A percentile compares a stretch with the other conserved stretches of the same genome.
These are phyloP conservation scores for Flaveria robusta DNA, from an alignment of 129 eudicot species.

Conservation along the genomic window DNA sequence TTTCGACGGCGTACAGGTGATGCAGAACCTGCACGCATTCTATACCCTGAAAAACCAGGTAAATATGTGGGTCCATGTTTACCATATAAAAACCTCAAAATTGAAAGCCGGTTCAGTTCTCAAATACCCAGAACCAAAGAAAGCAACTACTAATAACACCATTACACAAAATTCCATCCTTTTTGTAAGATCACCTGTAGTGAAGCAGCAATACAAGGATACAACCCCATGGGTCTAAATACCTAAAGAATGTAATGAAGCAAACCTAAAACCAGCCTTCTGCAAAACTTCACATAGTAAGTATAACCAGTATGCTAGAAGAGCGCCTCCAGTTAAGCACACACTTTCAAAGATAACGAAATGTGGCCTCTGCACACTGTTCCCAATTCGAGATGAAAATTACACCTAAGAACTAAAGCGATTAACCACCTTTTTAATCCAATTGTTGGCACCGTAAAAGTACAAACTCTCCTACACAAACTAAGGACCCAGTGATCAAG, in stretches of 20 bases:
- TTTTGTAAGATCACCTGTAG: slow-evolving; percentile 29
- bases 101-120: slow-evolving; percentile 19
- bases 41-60: slow-evolving; percentile 86
- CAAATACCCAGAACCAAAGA: slow-evolving; percentile 29
- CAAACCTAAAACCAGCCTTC: slow-evolving; percentile 35
- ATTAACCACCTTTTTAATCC: slow-evolving; percentile 29
- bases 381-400: slow-evolving; percentile 10
- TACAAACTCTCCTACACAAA: slow-evolving; percentile 21
- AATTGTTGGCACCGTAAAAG: slow-evolving; percentile 21
- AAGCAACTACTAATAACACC: slow-evolving; percentile 23
- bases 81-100: slow-evolving; percentile 27
- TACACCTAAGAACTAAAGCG: slow-evolving; percentile 29
- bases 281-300: slow-evolving; percentile 17
- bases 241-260: slow-evolving; percentile 30
- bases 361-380: slow-evolving; percentile 22
- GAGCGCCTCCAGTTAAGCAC: slow-evolving; percentile 21
- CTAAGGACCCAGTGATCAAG: background rate
- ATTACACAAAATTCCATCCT: slow-evolving; percentile 23
- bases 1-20: slow-evolving; percentile 87
- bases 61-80: slow-evolving; percentile 25
- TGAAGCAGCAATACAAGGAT: slow-evolving; percentile 32
- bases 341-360: background rate
- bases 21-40: slow-evolving; percentile 80
- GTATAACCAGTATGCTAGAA: slow-evolving; percentile 20
- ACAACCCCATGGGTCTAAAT: slow-evolving; percentile 25